Evolutionary conservation across 176 grass and related monocot species (phyloP).

Genomic region (Hsuehochloa calcarea): DNA sequence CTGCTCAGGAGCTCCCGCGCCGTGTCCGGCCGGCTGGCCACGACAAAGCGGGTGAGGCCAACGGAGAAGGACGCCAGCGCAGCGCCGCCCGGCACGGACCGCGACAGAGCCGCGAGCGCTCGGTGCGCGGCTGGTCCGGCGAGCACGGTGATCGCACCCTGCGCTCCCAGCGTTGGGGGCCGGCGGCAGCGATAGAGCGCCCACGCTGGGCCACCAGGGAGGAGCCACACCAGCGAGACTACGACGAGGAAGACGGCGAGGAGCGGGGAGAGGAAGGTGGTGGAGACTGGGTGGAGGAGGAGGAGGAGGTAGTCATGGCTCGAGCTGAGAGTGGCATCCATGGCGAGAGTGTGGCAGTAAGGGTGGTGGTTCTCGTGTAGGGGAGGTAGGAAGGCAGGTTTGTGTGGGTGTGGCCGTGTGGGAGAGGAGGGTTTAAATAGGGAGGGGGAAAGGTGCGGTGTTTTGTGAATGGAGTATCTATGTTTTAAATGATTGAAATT

Average conservation of each 20-base stretch:
- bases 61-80: constrained; percentile 28
- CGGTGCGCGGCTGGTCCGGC: constrained; percentile 48
- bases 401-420: not conserved
- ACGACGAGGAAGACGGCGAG: constrained; percentile 38
- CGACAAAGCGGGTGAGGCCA: constrained; percentile 31
- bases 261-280: constrained; percentile 39
- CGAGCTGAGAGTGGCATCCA: constrained; percentile 23
- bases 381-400: constrained; percentile 26
- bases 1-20: constrained; percentile 26
- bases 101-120: constrained; percentile 19
- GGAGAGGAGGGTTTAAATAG: constrained; percentile 34
- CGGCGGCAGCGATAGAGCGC: constrained; percentile 3
- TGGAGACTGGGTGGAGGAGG: constrained; percentile 18
- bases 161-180: constrained; percentile 36
- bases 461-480: too few relatives aligned
- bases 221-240: constrained; percentile 40
- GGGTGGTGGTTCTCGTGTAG: not conserved
- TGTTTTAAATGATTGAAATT: too few relatives aligned
- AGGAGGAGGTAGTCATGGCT: constrained; percentile 33
- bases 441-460: too few relatives aligned
- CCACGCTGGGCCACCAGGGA: constrained; percentile 60
- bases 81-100: not conserved
- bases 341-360: not conserved
- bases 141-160: constrained; percentile 36
- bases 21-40: constrained; percentile 30